Evolutionary conservation across 805 yeast species (phyloP).

Genomic region (Saccharomycopsis malanga): DNA sequence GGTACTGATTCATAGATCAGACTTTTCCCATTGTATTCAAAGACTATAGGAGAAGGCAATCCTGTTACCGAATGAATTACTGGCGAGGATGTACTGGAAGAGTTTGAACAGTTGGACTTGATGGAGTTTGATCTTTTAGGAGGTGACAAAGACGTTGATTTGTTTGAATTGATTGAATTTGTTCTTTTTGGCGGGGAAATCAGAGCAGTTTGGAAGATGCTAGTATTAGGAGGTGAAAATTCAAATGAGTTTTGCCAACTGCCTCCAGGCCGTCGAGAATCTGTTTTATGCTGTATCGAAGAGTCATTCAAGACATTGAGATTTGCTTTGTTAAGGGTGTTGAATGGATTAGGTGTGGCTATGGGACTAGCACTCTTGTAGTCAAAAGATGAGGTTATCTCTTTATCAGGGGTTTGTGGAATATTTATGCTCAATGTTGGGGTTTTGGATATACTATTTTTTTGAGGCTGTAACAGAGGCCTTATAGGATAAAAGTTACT

Average conservation of each 20-base stretch:
- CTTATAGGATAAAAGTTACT: not conserved
- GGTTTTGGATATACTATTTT: not conserved
- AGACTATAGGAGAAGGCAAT: not conserved
- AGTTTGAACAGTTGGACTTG: not conserved
- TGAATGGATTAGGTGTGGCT: too few relatives aligned
- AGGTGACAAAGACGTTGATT: not conserved
- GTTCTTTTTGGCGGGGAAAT: not conserved
- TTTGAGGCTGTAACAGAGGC: not conserved
- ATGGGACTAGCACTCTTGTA: too few relatives aligned
- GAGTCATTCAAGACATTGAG: not conserved
- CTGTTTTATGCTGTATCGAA: not conserved
- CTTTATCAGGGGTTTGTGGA: not conserved
- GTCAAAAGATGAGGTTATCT: not conserved
- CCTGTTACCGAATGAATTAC: not conserved
- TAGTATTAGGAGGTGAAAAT: not conserved
- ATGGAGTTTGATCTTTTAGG: not conserved
- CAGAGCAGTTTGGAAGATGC: not conserved
- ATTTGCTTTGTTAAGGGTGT: not conserved
- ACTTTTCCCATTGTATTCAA: not conserved
- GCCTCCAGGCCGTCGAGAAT: not conserved
- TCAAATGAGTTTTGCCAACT: not conserved
- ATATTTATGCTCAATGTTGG: not conserved
- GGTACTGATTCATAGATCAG: not conserved
- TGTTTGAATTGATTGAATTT: not conserved
- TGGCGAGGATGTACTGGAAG: not conserved